These are phyloP conservation scores for Stagonosporopsis chrysanthemi DNA, from an alignment of 2,329 filamentous ascomycete species.

Conservation along the genomic window DNA sequence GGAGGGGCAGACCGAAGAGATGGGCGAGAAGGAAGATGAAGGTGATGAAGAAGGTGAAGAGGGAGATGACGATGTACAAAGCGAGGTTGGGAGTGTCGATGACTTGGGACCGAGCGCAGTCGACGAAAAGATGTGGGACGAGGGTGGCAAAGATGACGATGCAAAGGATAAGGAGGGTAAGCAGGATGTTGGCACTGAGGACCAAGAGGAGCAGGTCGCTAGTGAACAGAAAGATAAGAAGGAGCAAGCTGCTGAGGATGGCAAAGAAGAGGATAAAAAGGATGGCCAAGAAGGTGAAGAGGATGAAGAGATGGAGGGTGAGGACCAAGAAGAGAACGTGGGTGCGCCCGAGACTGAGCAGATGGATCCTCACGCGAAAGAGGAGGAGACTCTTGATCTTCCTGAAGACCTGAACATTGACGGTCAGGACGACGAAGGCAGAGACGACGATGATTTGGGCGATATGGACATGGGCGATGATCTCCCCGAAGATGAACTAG, in stretches of 20 bases:
- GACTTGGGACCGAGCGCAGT: slow-evolving; percentile 88
- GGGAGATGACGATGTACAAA: slow-evolving; percentile 73
- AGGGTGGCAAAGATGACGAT: slow-evolving; percentile 76
- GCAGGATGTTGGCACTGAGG: slow-evolving; percentile 58
- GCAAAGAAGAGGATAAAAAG: slow-evolving; percentile 66
- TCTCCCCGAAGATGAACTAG: slow-evolving; percentile 42
- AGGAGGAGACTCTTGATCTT: slow-evolving; percentile 81
- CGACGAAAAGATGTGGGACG: slow-evolving; percentile 99
- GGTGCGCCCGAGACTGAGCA: slow-evolving; percentile 72
- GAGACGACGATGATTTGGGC: slow-evolving; percentile 58
- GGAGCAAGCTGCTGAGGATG: slow-evolving; percentile 63
- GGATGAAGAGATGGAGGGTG: slow-evolving; percentile 63
- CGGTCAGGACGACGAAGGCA: slow-evolving; percentile 66
- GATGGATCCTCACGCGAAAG: slow-evolving; percentile 77
- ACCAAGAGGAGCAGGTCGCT: slow-evolving; percentile 55
- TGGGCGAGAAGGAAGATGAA: slow-evolving; percentile 61
- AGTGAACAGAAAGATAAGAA: slow-evolving; percentile 59
- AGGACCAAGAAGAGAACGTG: slow-evolving; percentile 67
- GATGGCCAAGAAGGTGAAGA: slow-evolving; percentile 67
- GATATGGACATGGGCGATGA: slow-evolving; percentile 50
- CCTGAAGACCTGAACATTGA: slow-evolving; percentile 90
- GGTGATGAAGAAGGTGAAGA: slow-evolving; percentile 60
- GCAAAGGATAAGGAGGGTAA: slow-evolving; percentile 84
- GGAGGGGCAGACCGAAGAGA: slow-evolving; percentile 80
- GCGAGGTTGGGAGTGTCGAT: slow-evolving; percentile 89